These are phyloP conservation scores for Geranium brycei DNA, from an alignment of 345 rosid species.

Conservation along the genomic window DNA sequence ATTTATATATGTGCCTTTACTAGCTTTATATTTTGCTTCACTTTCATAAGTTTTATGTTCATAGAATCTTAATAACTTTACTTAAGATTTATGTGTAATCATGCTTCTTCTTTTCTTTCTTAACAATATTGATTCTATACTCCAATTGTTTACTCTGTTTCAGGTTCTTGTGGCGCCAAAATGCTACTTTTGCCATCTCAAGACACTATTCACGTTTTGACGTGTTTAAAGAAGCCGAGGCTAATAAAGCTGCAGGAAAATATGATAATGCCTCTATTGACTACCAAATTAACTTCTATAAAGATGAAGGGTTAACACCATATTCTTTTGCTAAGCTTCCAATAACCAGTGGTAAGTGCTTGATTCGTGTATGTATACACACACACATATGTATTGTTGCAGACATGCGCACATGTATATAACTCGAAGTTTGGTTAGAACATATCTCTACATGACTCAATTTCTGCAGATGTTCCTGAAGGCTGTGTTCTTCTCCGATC, in stretches of 20 bases:
- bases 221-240: conserved; percentile 77
- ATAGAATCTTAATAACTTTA: background rate
- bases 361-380: background rate
- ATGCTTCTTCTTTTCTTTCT: background rate
- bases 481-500: conserved; percentile 79
- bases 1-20: too few species aligned
- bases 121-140: too few species aligned
- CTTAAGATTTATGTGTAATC: background rate
- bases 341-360: conserved; percentile 61
- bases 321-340: conserved; percentile 70
- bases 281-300: conserved; percentile 63
- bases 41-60: too few species aligned
- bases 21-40: too few species aligned
- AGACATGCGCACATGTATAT: background rate
- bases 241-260: conserved; percentile 85
- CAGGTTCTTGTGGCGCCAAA: conserved; percentile 75
- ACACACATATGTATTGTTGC: background rate
- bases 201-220: conserved; percentile 81
- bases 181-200: conserved; percentile 65
- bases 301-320: conserved; percentile 68
- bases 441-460: conserved; percentile 4
- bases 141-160: conserved; percentile 3
- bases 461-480: conserved; percentile 84
- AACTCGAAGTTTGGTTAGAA: background rate
- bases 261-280: conserved; percentile 71